A percentile compares a stretch with the other conserved stretches of the same genome.
Evolutionary conservation across 768 basidiomycete genomes (phyloP).

Genomic region (Boletales sp.): DNA sequence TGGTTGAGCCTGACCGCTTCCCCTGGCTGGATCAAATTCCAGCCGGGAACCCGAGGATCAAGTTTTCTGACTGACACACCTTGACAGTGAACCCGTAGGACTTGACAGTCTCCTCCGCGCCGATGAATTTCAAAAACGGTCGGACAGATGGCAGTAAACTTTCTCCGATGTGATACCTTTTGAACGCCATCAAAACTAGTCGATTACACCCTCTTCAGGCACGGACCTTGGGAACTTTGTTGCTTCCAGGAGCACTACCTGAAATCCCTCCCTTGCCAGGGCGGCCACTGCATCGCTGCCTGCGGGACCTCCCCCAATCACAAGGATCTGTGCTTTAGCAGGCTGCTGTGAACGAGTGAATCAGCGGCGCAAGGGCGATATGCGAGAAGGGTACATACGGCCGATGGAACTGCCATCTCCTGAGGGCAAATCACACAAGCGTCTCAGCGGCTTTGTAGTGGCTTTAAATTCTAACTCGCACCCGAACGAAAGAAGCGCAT

Average conservation of each 20-base stretch:
- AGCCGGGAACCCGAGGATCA: not conserved
- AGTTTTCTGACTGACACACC: not conserved
- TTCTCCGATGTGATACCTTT: slow-evolving; percentile 16
- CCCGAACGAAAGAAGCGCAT: too few species aligned
- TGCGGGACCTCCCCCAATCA: slow-evolving; percentile 12
- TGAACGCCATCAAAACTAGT: not conserved
- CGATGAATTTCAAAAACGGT: slow-evolving; percentile 9
- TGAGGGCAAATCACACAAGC: not conserved
- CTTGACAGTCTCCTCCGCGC: slow-evolving; percentile 4
- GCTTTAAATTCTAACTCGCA: too few species aligned
- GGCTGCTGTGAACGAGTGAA: not conserved
- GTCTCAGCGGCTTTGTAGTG: not conserved
- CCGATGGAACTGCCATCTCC: not conserved
- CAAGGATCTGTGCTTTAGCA: slow-evolving; percentile 5
- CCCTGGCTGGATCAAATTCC: slow-evolving; percentile 1
- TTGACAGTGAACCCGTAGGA: slow-evolving; percentile 9
- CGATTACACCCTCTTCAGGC: too few species aligned
- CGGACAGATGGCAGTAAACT: slow-evolving; percentile 7
- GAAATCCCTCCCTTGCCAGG: slow-evolving; percentile 11
- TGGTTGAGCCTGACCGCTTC: slow-evolving; percentile 10
- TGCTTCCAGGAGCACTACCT: slow-evolving; percentile 9
- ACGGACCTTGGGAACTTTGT: slow-evolving; percentile 10
- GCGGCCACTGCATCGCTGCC: slow-evolving; percentile 9
- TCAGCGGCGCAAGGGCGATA: not conserved
- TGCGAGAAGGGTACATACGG: not conserved